Percentiles rank a stretch among this genome's conserved stretches.
Evolutionary conservation across 2,329 filamentous ascomycete genomes (phyloP).

Genomic region (Fusarium concolor): DNA sequence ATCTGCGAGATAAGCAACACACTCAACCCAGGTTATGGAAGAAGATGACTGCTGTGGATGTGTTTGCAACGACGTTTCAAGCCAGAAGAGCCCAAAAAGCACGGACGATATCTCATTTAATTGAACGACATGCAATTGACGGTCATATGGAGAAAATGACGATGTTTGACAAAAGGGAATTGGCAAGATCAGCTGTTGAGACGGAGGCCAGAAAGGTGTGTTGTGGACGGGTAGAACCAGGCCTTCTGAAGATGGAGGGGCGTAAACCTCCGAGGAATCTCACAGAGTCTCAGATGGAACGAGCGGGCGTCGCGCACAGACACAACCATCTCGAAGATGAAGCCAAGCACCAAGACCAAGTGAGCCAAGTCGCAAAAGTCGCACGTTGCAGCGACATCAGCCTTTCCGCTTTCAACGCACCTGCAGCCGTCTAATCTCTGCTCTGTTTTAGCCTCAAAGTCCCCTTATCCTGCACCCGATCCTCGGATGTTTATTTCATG

Average conservation of each 20-base stretch:
- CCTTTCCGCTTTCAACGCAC: constrained; percentile 21
- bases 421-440: constrained; percentile 35
- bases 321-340: constrained; percentile 26
- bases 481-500: constrained; percentile 26
- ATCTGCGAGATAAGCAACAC: constrained; percentile 41
- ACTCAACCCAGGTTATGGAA: not conserved
- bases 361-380: constrained; percentile 22
- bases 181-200: not conserved
- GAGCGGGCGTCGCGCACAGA: constrained; percentile 20
- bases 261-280: constrained; percentile 23
- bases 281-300: constrained; percentile 12
- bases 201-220: constrained; percentile 5
- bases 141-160: constrained; percentile 10
- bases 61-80: constrained; percentile 2
- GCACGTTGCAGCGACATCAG: constrained; percentile 27
- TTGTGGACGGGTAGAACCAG: constrained; percentile 20
- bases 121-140: constrained; percentile 19
- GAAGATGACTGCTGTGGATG: not conserved
- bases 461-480: constrained; percentile 32
- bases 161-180: constrained; percentile 8
- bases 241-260: constrained; percentile 8
- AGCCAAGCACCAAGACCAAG: not conserved
- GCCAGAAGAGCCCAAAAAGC: not conserved
- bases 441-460: constrained; percentile 33
- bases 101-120: not conserved